Base-by-base conservation (phyloP, 2,329 filamentous ascomycete species). In the Metarhizium brunneum region DNA sequence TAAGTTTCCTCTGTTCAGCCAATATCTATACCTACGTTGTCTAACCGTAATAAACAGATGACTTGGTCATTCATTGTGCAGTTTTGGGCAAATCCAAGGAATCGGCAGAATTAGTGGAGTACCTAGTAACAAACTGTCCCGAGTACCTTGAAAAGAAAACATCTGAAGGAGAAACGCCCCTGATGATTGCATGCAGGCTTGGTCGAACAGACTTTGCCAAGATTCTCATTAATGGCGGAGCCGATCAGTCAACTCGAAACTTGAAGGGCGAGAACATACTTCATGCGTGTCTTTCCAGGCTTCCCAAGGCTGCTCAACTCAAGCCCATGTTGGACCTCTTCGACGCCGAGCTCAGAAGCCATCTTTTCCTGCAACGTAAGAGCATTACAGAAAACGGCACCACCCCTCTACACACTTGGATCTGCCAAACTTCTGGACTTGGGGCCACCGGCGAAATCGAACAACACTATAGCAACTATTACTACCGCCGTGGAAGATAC, bases 231-330 rank as follows among this genome's bases (percentile, higher is more conserved):
- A 73, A 78, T 1, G 81, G 80, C 30, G 88, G 87, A 3, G 87
- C 88, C 2, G 83, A 94, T 64, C 85, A 89, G 64, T 81, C 82
- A 1, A 72, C 72, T 38, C 84, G 84, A 29, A 85, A 89, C 64
- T 71, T 70, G 10, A 65, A 71, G 3, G 82, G 83, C 11, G 77
- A 81, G 60, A 95, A 92, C 62, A 71, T 92, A 16, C 59, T 92
- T 1, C 90, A 95, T 64, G 72, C 77, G 2, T 74, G 84, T 6
- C 63, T 74, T 11, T 54, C 57, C 3, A 64, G 61, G 29, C 63
- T 58, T 3, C 73, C 73, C 11, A 65, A 62, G 4, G 66, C 65
- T 6, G 58, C 66, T 2, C 63, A 68, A 54, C 68, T 83, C 18
- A 67, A 73, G 10, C 59, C 66, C 1, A 66, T 90, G 43, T 69